A percentile compares a stretch with the other conserved stretches of the same genome.
Conservation (phyloP, 2,329 filamentous ascomycete species). For the Paraphoma chrysanthemicola region DNA sequence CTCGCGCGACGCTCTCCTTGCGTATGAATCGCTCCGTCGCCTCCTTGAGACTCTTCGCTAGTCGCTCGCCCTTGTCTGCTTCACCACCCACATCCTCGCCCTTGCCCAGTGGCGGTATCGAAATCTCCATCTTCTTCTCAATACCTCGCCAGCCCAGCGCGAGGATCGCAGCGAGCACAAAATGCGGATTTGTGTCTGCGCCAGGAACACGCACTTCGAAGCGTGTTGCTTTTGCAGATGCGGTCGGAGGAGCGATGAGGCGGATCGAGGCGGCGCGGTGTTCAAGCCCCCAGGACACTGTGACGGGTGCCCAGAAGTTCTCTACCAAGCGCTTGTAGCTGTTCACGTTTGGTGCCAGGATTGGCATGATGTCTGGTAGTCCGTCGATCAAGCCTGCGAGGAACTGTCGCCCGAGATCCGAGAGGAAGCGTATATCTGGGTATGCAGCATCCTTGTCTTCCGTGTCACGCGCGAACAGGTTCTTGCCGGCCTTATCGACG, state of each 20-base stretch:
- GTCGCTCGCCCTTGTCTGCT: slow-evolving; percentile 73
- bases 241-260: slow-evolving; percentile 85
- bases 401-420: slow-evolving; percentile 90
- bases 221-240: slow-evolving; percentile 83
- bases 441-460: slow-evolving; percentile 70
- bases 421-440: slow-evolving; percentile 74
- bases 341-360: slow-evolving; percentile 93
- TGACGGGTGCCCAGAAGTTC: slow-evolving; percentile 99
- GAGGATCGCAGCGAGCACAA: slow-evolving; percentile 84
- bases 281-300: slow-evolving; percentile 95
- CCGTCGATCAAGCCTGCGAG: slow-evolving; percentile 88
- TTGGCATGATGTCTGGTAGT: slow-evolving; percentile 92
- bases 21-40: slow-evolving; percentile 80
- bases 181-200: slow-evolving; percentile 90
- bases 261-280: slow-evolving; percentile 92
- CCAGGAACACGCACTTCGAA: slow-evolving; percentile 93
- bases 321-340: slow-evolving; percentile 98
- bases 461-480: slow-evolving; percentile 78
- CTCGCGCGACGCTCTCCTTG: slow-evolving; percentile 83
- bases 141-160: slow-evolving; percentile 90
- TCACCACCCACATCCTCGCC: slow-evolving; percentile 80
- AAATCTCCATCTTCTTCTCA: slow-evolving; percentile 87
- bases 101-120: slow-evolving; percentile 81
- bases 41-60: slow-evolving; percentile 86
- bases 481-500: slow-evolving; percentile 79